Base-by-base conservation (phyloP, 345 rosid species). In the Pistacia integerrima region DNA sequence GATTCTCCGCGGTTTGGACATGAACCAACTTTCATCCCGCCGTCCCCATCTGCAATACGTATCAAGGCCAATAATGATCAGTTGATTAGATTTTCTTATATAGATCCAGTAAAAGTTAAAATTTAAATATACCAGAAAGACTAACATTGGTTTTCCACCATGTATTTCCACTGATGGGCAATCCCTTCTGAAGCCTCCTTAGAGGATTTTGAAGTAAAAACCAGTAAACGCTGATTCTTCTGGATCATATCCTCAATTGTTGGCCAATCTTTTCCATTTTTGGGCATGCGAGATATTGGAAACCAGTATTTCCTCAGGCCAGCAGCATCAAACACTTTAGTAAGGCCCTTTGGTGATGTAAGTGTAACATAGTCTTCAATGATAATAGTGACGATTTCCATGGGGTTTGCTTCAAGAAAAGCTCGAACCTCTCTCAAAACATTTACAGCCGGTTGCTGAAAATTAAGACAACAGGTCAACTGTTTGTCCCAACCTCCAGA, bases 71-170 rank as follows among this genome's bases (percentile, higher is more conserved):
- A 28, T 28, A 82, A 85, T 36, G 73, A 66, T 28, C 67, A 35
- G 67, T 14, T 54, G 48, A 59, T 48, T 33, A 11, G 18, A 3
- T 44, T 48, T 55, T 0, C 25, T 51, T 38, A 38, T 38, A 38
- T 38, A 38, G 41, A 38, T 38, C 41, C 41, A 38, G 41, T 38
- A 38, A 38, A 38, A 38, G 41, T 38, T 2, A 6, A 1, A 38
- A 38, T 4, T 16, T 36, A 73, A 30, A 12, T 10, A 70, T 0
- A n/a, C n/a, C 2, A 48, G 11, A 35, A 49, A 91, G 61, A 85
- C 98, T 86, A 67, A 91, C 98, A 94, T 85, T 93, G 95, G 76
- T 84, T 96, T 77, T 94, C 98, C 36, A 94, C 86, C 79, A 91
- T 78, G 83, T 93, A 91, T 82, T 81, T 85, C 98, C 99, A 91